Evolutionary conservation across 345 rosid species (phyloP).

Genomic region (Populus pruinosa): DNA sequence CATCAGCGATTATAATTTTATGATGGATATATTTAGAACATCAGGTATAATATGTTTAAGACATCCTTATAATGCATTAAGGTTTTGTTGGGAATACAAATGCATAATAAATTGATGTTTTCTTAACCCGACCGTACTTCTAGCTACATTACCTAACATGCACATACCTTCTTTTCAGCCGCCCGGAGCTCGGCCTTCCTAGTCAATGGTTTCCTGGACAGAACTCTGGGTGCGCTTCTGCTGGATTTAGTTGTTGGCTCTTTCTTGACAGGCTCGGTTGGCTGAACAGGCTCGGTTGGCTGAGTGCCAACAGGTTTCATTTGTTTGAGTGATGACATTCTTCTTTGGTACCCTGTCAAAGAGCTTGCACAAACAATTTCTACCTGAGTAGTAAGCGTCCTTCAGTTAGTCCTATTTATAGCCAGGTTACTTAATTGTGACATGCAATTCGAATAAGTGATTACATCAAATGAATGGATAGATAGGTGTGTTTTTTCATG

Average conservation of each 20-base stretch:
- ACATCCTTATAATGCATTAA: neutral
- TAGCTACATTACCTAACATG: neutral
- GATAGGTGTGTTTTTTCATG: neutral
- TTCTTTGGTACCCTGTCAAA: neutral
- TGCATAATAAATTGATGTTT: neutral
- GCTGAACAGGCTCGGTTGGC: constrained; percentile 20
- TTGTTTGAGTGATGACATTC: constrained; percentile 53
- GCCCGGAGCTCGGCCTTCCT: constrained; percentile 19
- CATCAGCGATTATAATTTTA: neutral
- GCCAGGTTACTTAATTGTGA: neutral
- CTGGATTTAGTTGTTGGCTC: constrained; percentile 18
- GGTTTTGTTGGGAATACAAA: neutral
- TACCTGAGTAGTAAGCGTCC: neutral
- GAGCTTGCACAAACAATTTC: neutral
- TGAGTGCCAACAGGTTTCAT: constrained; percentile 45
- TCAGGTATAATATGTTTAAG: neutral
- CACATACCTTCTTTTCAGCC: constrained; percentile 19
- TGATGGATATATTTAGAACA: neutral
- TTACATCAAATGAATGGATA: constrained; percentile 5
- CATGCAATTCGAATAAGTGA: constrained; percentile 18
- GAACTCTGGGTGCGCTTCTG: constrained; percentile 26
- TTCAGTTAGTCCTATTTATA: neutral
- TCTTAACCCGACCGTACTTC: neutral
- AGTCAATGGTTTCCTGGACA: constrained; percentile 20
- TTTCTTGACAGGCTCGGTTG: constrained; percentile 35